Evolutionary conservation across 1,284 basidiomycete species (phyloP).

Genomic region (Ustilago trichophora): DNA sequence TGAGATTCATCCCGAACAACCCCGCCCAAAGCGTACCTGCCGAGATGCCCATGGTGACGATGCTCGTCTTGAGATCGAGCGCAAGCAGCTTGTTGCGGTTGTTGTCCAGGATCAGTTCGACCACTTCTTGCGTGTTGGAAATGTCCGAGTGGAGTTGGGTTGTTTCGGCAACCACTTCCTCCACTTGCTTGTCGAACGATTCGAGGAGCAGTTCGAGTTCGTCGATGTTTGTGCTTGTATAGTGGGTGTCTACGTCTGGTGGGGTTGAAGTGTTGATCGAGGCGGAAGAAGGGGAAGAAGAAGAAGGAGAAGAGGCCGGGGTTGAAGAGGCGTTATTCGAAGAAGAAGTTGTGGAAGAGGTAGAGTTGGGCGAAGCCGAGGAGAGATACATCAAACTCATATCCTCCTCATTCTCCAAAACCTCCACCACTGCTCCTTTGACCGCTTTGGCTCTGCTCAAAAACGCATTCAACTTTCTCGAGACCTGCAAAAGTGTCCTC

Average conservation of each 20-base stretch:
- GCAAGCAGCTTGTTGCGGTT: slow-evolving; percentile 92
- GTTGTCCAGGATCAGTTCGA: slow-evolving; percentile 94
- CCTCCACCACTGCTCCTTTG: slow-evolving; percentile 52
- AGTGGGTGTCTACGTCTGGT: background rate
- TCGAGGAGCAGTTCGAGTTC: slow-evolving; percentile 92
- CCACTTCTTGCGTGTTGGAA: slow-evolving; percentile 94
- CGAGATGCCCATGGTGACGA: slow-evolving; percentile 89
- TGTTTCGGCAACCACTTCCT: slow-evolving; percentile 57
- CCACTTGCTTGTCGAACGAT: slow-evolving; percentile 81
- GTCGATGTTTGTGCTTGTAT: slow-evolving; percentile 64
- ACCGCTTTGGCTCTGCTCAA: slow-evolving; percentile 49
- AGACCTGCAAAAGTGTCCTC: slow-evolving; percentile 52
- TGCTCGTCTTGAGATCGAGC: slow-evolving; percentile 90
- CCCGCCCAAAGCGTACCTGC: slow-evolving; percentile 91
- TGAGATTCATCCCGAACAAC: slow-evolving; percentile 87
- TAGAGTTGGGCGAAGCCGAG: no score
- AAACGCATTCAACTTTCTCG: slow-evolving; percentile 55
- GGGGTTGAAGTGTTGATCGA: no score
- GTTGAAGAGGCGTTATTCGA: no score
- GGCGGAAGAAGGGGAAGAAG: no score
- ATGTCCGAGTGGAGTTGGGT: slow-evolving; percentile 69
- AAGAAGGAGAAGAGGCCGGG: no score
- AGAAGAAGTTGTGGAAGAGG: no score
- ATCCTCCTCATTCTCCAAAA: slow-evolving; percentile 73
- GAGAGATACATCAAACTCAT: slow-evolving; percentile 78